Percentiles rank a stretch among this genome's conserved stretches.
Evolutionary conservation across 2,329 filamentous ascomycete genomes (phyloP).

Genomic region (Xylariales sp.): DNA sequence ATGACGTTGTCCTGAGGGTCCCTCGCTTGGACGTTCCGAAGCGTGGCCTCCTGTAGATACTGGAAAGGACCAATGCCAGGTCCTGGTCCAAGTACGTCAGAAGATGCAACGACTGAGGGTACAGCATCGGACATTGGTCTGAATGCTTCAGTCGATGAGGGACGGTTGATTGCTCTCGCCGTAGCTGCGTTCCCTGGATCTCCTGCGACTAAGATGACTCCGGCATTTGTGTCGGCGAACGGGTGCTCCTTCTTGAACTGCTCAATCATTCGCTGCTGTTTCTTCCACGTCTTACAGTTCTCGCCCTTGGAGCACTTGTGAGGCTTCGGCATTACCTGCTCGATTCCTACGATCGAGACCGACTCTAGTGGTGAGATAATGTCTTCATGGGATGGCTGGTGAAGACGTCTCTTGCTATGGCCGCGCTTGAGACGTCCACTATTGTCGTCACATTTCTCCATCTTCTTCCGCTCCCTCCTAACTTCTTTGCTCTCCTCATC

Average conservation of each 20-base stretch:
- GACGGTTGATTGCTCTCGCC: conserved; percentile 51
- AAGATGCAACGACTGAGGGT: conserved; percentile 84
- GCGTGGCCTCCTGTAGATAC: conserved; percentile 67
- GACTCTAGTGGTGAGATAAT: conserved; percentile 75
- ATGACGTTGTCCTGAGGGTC: conserved; percentile 92
- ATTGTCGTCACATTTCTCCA: conserved; percentile 25
- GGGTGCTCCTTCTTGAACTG: conserved; percentile 73
- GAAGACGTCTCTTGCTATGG: conserved; percentile 22
- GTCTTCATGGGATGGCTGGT: conserved; percentile 48
- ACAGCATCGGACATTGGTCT: conserved; percentile 70
- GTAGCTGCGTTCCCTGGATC: conserved; percentile 74
- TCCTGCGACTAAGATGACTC: conserved; percentile 71
- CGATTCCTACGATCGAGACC: conserved; percentile 86
- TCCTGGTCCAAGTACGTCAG: conserved; percentile 76
- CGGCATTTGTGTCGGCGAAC: conserved; percentile 54
- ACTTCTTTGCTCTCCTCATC: conserved; percentile 50
- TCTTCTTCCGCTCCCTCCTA: conserved; percentile 38
- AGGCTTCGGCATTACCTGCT: conserved; percentile 79
- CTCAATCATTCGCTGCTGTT: conserved; percentile 72
- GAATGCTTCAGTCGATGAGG: conserved; percentile 45
- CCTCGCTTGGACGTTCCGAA: conserved; percentile 63
- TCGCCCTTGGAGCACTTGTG: conserved; percentile 85
- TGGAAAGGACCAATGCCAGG: conserved; percentile 56
- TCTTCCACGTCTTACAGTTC: conserved; percentile 76
- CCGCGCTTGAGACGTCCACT: conserved; percentile 28